Conservation (phyloP, 2,329 filamentous ascomycete species). For the Penicillium sp. region DNA sequence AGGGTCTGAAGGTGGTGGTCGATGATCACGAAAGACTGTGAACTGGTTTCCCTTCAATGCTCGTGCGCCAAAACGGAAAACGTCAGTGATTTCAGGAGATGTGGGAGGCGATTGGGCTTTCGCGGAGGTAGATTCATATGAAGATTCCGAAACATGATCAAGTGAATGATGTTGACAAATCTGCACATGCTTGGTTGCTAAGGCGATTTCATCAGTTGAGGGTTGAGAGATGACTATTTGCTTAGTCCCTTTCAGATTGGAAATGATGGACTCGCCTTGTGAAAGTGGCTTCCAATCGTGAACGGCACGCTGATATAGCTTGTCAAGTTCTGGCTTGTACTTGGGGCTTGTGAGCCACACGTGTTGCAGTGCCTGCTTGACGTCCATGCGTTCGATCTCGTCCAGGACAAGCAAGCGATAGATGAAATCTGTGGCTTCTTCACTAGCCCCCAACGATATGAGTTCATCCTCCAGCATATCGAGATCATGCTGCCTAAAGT, state of each 20-base stretch:
- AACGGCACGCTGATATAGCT: not conserved
- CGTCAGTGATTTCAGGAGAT: not conserved
- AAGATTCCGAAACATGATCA: slow-evolving; percentile 7
- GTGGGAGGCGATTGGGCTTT: not conserved
- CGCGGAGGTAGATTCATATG: not conserved
- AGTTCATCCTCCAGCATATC: not conserved
- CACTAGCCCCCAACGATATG: not conserved
- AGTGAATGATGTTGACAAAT: not conserved
- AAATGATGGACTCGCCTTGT: not conserved
- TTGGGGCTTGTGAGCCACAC: slow-evolving; percentile 53
- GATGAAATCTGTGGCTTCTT: slow-evolving; percentile 51
- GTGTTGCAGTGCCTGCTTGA: slow-evolving; percentile 58
- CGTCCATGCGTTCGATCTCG: slow-evolving; percentile 56
- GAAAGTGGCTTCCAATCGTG: not conserved
- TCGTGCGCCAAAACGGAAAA: not conserved
- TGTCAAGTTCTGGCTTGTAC: not conserved
- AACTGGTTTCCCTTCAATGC: not conserved
- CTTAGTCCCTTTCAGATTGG: not conserved
- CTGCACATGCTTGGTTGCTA: not conserved
- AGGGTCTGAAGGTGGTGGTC: not conserved
- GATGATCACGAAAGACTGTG: not conserved
- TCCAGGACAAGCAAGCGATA: slow-evolving; percentile 55
- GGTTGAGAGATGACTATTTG: too few relatives aligned
- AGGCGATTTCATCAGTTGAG: not conserved
- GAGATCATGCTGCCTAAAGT: not conserved